Percentiles rank a stretch among this genome's conserved stretches.
phyloP scores from a whole-genome alignment of 1,284 basidiomycete species.

The Ceratobasidium theobromae region DNA sequence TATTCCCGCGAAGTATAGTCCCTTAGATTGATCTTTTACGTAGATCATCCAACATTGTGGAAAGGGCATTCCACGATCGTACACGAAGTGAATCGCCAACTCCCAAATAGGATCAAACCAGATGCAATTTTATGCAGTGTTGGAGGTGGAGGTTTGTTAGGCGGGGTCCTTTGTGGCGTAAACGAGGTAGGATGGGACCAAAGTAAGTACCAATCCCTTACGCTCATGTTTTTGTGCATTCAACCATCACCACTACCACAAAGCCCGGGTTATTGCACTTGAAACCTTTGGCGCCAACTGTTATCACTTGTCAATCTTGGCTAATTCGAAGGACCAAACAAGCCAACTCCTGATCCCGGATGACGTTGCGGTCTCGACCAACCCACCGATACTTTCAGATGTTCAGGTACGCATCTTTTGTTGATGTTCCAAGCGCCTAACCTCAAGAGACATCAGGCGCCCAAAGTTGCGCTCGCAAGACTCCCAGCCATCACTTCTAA shows the following conservation, averaged over 20 bases:
- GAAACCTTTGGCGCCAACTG: slow-evolving; percentile 68
- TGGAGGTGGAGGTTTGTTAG: slow-evolving; percentile 69
- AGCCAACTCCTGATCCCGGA: not conserved
- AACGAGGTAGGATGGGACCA: slow-evolving; percentile 55
- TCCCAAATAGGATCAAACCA: slow-evolving; percentile 51
- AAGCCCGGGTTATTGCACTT: slow-evolving; percentile 58
- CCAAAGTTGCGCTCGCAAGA: slow-evolving; percentile 54
- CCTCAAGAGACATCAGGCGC: not conserved
- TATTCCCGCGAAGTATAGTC: not conserved
- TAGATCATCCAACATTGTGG: slow-evolving; percentile 64
- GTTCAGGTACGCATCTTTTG: not conserved
- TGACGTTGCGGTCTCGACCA: not conserved
- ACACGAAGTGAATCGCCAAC: slow-evolving; percentile 58
- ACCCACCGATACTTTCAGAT: not conserved
- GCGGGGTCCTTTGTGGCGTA: slow-evolving; percentile 67
- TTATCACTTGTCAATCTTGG: slow-evolving; percentile 63
- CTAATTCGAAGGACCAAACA: slow-evolving; percentile 27
- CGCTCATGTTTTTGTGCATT: not conserved
- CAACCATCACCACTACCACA: slow-evolving; percentile 51
- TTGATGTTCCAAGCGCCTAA: not conserved
- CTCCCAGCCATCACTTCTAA: slow-evolving; percentile 59
- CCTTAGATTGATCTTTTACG: not conserved
- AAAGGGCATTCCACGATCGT: slow-evolving; percentile 72
- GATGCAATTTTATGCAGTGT: slow-evolving; percentile 75
- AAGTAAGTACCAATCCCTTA: slow-evolving; percentile 32